Evolutionary conservation across 306 rosid genomes (phyloP), one percentile per base, ranked within the genome.

Genomic region (Luffa acutangula): DNA sequence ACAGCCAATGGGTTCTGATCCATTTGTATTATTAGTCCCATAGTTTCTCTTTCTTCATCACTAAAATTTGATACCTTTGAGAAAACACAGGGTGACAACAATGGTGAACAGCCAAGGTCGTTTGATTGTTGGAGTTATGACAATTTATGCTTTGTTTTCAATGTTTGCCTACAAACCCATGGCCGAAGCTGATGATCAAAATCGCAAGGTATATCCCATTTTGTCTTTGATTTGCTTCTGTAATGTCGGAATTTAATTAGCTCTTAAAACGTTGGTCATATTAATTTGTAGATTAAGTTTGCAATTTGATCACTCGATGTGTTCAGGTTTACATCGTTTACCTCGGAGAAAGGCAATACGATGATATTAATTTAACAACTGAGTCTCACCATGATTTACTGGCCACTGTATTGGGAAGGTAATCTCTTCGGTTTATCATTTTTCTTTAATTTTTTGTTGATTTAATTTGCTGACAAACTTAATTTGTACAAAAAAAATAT

Each of bases 301-400:
- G 4, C 5, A 56, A 6, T 59, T 59, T 59, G 33, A 62, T 8
- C 18, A 33, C 8, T 9, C 34, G 4, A 3, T 65, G 8, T 62
- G 78, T 82, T 41, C 67, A 93, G 93, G 97, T 90, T 51, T 82
- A 89, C 76, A 89, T 93, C 83, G 93, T 93, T 39, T 93, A 93
- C 81, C 64, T 90, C 87, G 96, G 97, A 83, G 88, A 80, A 7
- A 89, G 85, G 80, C 81, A 79, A 56, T 14, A 84, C 66, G 84
- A 83, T 33, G 86, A 82, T 43, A 89, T 82, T 86, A 85, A 78
- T 74, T 70, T 81, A 48, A 87, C 91, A 25, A 87, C 86, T 79
- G 86, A 64, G 80, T 18, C 79, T 79, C 96, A 89, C 79, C 90
- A 88, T 73, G 78, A 85, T 52, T 81, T 93, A 85, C 82, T 92